These are phyloP conservation scores for Claviceps arundinis DNA, from an alignment of 2,329 filamentous ascomycete genomes.

Conservation along the genomic window DNA sequence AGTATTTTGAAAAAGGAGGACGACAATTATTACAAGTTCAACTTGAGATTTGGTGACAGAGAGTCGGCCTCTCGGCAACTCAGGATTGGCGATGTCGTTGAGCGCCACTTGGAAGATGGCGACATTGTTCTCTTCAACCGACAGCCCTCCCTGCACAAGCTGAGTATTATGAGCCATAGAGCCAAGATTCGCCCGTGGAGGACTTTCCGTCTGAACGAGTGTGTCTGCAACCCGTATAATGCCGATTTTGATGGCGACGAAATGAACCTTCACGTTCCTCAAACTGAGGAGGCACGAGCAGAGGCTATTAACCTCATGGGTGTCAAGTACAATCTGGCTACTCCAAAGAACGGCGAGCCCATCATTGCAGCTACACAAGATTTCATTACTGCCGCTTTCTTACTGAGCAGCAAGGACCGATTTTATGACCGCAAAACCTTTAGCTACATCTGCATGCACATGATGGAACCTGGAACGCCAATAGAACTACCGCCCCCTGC, in stretches of 20 bases:
- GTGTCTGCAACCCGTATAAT: constrained; percentile 96
- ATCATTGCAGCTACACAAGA: constrained; percentile 99
- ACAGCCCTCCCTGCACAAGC: constrained; percentile 92
- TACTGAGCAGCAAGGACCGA: constrained; percentile 81
- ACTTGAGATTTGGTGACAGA: neutral
- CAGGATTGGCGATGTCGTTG: constrained; percentile 74
- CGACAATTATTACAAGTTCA: constrained; percentile 31
- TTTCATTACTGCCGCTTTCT: constrained; percentile 91
- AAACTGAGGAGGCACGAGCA: constrained; percentile 90
- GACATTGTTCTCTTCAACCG: constrained; percentile 97
- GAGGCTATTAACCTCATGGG: constrained; percentile 97
- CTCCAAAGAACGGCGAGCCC: constrained; percentile 93
- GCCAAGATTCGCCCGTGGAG: constrained; percentile 89
- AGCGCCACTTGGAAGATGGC: constrained; percentile 87
- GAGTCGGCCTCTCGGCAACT: constrained; percentile 55
- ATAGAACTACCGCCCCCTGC: constrained; percentile 80
- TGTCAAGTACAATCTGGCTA: constrained; percentile 89
- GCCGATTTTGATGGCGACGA: constrained; percentile 98
- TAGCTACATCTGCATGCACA: constrained; percentile 80
- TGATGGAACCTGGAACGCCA: constrained; percentile 68
- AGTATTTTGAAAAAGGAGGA: constrained; percentile 61
- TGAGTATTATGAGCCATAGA: constrained; percentile 94
- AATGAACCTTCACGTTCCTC: constrained; percentile 97
- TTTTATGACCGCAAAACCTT: constrained; percentile 88
- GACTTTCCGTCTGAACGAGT: constrained; percentile 94